Evolutionary conservation across 2,329 filamentous ascomycete genomes (phyloP), one percentile per base, ranked within the genome.

Genomic region (Penicillium sp.): DNA sequence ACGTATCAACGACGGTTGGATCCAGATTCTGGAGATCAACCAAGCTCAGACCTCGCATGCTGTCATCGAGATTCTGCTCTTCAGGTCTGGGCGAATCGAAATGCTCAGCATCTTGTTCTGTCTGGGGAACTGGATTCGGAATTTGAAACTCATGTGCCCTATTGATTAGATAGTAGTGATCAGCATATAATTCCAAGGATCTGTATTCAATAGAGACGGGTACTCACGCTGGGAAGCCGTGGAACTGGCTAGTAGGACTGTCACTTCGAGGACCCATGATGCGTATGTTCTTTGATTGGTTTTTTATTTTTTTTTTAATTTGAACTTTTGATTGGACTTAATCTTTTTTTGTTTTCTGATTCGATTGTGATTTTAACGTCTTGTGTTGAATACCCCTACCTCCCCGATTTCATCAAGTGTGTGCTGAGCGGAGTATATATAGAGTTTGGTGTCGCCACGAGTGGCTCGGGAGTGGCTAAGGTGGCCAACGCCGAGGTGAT

Each of bases 331-430:
- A 35, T 23, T 35, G 31, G 31, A 40, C 8, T 40, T 22, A 2
- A 15, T 35, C 8, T 20, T 37, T 37, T 31, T 31, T 45, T 27
- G 26, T 2, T 12, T 44, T 51, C 5, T 26, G 7, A 27, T 44
- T 44, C 37, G 26, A 35, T 44, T 44, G 25, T 44, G 40, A 45
- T 46, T 52, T 52, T 40, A n/a, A 27, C 33, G 42, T 46, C 22
- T 52, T 40, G 6, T 52, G 50, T 52, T 41, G 31, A 49, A 49
- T 49, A 26, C 46, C 22, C 31, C 31, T 15, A 22, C 46, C 22
- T 33, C 46, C 46, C 45, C 45, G 29, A 26, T 35, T 49, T 2
- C 11, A 31, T 23, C 11, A 25, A 49, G 22, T 3, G 8, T 46
- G 23, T 29, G 15, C 12, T 49, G 33, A 26, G 15, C 29, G 7